These are phyloP conservation scores for Mayamaea pseudoterrestris DNA, from an alignment of 108 stramenopile genomes.

Conservation along the genomic window DNA sequence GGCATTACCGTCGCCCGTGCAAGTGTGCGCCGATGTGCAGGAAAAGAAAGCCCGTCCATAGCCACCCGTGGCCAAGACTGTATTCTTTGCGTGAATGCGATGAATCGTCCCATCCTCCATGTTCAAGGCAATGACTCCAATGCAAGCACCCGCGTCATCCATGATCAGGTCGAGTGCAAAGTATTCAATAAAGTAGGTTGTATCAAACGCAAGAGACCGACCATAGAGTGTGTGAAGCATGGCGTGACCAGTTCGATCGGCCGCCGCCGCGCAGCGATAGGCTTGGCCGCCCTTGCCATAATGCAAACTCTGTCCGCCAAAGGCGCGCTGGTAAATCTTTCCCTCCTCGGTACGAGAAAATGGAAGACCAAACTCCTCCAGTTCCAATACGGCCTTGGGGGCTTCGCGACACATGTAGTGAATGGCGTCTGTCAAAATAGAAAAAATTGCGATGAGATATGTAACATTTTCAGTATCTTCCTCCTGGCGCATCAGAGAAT, in stretches of 20 bases:
- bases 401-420: slow-evolving; percentile 99
- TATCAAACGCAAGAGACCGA: slow-evolving; percentile 96
- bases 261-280: slow-evolving; percentile 92
- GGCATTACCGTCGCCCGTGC: slow-evolving; percentile 97
- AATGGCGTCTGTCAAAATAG: slow-evolving; percentile 81
- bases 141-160: slow-evolving; percentile 75
- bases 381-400: slow-evolving; percentile 91
- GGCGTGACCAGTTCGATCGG: slow-evolving; percentile 99
- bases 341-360: slow-evolving; percentile 95
- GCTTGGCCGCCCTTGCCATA: slow-evolving; percentile 99
- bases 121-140: slow-evolving; percentile 93
- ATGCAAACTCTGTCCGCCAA: slow-evolving; percentile 94
- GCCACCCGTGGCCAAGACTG: slow-evolving; percentile 97
- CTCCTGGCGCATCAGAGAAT: background rate
- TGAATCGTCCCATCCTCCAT: slow-evolving; percentile 99
- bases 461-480: background rate
- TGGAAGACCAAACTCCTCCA: slow-evolving; percentile 92
- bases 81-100: slow-evolving; percentile 94
- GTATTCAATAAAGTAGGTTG: slow-evolving; percentile 99
- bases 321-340: slow-evolving; percentile 99
- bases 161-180: slow-evolving; percentile 96
- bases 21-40: slow-evolving; percentile 97
- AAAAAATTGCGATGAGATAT: too few species aligned
- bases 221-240: slow-evolving; percentile 99
- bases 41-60: slow-evolving; percentile 98